A percentile compares a stretch with the other conserved stretches of the same genome.
phyloP scores from a whole-genome alignment of 345 rosid species.

The Noccaea caerulescens region DNA sequence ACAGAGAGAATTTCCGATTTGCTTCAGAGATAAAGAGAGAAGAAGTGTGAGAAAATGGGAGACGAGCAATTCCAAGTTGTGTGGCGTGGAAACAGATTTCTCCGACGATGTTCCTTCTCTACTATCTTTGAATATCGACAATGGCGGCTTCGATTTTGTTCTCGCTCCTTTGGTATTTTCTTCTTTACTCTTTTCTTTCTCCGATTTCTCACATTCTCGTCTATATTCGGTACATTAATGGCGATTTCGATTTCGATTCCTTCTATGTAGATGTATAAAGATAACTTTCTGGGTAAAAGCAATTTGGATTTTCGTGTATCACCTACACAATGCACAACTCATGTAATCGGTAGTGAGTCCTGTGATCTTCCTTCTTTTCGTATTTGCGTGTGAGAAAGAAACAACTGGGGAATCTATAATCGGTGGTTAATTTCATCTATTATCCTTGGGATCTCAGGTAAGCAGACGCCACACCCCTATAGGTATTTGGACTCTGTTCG shows the following conservation, averaged over 20 bases:
- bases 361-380: neutral
- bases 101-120: conserved; percentile 61
- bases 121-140: conserved; percentile 54
- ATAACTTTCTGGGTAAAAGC: conserved; percentile 54
- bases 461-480: conserved; percentile 52
- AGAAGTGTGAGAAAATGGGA: conserved; percentile 49
- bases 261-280: conserved; percentile 64
- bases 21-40: neutral
- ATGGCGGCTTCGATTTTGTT: conserved; percentile 64
- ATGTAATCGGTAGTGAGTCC: conserved; percentile 65
- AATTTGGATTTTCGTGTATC: conserved; percentile 39
- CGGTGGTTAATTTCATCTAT: neutral
- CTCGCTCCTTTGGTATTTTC: conserved; percentile 66
- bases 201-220: conserved; percentile 45
- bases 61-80: conserved; percentile 63
- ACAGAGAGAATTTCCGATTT: neutral
- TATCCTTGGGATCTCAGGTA: conserved; percentile 45
- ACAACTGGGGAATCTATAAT: neutral
- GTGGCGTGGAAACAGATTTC: conserved; percentile 77
- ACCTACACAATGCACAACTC: conserved; percentile 70
- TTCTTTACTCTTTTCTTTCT: conserved; percentile 61
- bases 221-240: conserved; percentile 45
- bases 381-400: neutral
- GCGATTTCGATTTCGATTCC: neutral
- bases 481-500: conserved; percentile 73